Evolutionary conservation across 495 filamentous ascomycete genomes (phyloP).

Genomic region (Letharia columbiana): DNA sequence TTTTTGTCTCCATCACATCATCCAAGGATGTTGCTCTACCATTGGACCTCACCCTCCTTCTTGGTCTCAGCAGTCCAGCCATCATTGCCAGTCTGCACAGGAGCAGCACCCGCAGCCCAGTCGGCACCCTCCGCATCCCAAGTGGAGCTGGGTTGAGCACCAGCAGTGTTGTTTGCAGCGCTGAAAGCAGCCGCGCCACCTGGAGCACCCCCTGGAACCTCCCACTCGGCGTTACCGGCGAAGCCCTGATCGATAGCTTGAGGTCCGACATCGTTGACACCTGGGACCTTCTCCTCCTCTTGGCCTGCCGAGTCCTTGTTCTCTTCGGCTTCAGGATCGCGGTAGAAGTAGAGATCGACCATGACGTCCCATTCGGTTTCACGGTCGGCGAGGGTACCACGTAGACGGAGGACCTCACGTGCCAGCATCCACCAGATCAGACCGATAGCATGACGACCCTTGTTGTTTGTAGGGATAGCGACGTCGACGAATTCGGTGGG

Average conservation of each 20-base stretch:
- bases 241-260: slow-evolving; percentile 75
- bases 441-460: slow-evolving; percentile 97
- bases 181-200: slow-evolving; percentile 54
- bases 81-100: slow-evolving; percentile 50
- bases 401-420: slow-evolving; percentile 97
- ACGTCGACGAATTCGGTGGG: slow-evolving; percentile 99
- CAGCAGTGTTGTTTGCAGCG: slow-evolving; percentile 53
- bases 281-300: slow-evolving; percentile 57
- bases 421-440: slow-evolving; percentile 99
- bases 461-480: slow-evolving; percentile 99
- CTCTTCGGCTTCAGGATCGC: slow-evolving; percentile 97
- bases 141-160: slow-evolving; percentile 42
- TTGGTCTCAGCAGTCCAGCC: slow-evolving; percentile 57
- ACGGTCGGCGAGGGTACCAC: slow-evolving; percentile 86
- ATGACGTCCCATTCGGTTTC: slow-evolving; percentile 97
- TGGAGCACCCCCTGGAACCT: slow-evolving; percentile 51
- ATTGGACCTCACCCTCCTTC: slow-evolving; percentile 45
- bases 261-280: slow-evolving; percentile 76
- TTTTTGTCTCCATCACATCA: slow-evolving; percentile 38
- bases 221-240: slow-evolving; percentile 59
- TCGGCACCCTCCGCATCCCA: slow-evolving; percentile 77
- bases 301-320: slow-evolving; percentile 69
- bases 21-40: slow-evolving; percentile 45
- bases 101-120: slow-evolving; percentile 57
- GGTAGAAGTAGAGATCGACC: slow-evolving; percentile 99